Conservation (phyloP, 1,284 basidiomycete genomes). For the Moniliella sp. region DNA sequence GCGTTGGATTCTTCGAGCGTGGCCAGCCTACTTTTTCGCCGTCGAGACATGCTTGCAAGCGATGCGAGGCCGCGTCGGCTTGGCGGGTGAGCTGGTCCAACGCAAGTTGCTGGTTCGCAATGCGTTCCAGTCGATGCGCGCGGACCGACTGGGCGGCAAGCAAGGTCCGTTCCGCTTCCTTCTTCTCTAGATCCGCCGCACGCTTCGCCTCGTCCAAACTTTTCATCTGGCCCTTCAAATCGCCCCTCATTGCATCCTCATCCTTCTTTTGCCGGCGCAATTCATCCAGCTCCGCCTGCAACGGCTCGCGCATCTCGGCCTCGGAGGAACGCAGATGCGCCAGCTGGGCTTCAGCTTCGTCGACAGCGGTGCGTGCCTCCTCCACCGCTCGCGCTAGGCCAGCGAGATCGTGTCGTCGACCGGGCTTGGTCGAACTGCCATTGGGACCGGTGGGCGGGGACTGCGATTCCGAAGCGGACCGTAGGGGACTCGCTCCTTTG, state of each 20-base stretch:
- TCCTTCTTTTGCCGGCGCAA: conserved; percentile 55
- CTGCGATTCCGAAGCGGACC: too few relatives aligned
- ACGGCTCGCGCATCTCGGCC: neutral
- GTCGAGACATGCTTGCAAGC: too few relatives aligned
- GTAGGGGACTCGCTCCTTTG: too few relatives aligned
- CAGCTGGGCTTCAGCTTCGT: neutral
- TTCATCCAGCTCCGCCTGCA: conserved; percentile 40
- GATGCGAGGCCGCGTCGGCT: too few relatives aligned
- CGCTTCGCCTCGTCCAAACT: conserved; percentile 66
- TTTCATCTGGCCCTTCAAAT: conserved; percentile 61
- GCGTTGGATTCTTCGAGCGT: too few relatives aligned
- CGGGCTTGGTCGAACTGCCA: too few relatives aligned
- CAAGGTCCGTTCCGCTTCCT: conserved; percentile 68
- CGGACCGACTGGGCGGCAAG: conserved; percentile 35
- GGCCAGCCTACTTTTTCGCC: too few relatives aligned
- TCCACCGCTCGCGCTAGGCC: too few relatives aligned
- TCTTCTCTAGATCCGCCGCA: conserved; percentile 51
- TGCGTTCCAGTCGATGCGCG: neutral
- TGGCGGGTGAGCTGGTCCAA: neutral
- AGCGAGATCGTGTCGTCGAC: too few relatives aligned
- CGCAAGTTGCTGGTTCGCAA: neutral
- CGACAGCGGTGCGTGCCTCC: neutral
- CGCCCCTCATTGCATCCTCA: conserved; percentile 56
- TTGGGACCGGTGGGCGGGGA: too few relatives aligned
- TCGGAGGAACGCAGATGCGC: neutral